Evolutionary conservation across 2,329 filamentous ascomycete genomes (phyloP), one percentile per base, ranked within the genome.

Genomic region (Colletotrichum sp.): DNA sequence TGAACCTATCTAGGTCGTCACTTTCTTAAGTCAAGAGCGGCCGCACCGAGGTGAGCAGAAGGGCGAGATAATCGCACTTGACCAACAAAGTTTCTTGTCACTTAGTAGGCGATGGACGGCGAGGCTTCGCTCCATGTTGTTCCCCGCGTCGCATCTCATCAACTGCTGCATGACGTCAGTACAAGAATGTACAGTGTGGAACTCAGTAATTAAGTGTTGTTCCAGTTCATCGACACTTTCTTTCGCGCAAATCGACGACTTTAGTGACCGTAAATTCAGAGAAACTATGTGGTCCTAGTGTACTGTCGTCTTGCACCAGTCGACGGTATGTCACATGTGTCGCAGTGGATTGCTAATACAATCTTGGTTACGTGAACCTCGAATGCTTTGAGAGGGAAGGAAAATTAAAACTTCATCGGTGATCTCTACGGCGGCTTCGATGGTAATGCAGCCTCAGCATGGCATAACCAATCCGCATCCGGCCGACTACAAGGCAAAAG

Each of bases 281-380:
- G 34, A 28, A 28, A 28, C 26, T 28, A 28, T 28, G 26, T 28
- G 26, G 6, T 28, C 6, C 26, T 2, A 28, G 26, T 28, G 26
- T 28, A 28, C 26, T 28, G 26, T 28, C 26, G 26, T 28, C 26
- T 28, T 28, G 26, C 26, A 28, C 5, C 26, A 28, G 26, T 28
- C 26, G 26, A 28, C 26, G 26, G 26, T 28, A 28, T 7, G 5
- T 28, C 26, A 28, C 5, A 44, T n/a, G 18, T 12, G 9, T 44
- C 18, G 18, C 5, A 44, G 9, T 6, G 39, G 1, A 44, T n/a
- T 44, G 18, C 18, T 1, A 12, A n/a, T n/a, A 4, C 5, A n/a
- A n/a, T n/a, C 0, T 0, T 4, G 18, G 39, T 1, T 44, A 44
- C 1, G 2, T n/a, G 39, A 44, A 12, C 3, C 3, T 5, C 18